Evolutionary conservation across 495 filamentous ascomycete species (phyloP).

Genomic region (Trichoderma asperelloides): DNA sequence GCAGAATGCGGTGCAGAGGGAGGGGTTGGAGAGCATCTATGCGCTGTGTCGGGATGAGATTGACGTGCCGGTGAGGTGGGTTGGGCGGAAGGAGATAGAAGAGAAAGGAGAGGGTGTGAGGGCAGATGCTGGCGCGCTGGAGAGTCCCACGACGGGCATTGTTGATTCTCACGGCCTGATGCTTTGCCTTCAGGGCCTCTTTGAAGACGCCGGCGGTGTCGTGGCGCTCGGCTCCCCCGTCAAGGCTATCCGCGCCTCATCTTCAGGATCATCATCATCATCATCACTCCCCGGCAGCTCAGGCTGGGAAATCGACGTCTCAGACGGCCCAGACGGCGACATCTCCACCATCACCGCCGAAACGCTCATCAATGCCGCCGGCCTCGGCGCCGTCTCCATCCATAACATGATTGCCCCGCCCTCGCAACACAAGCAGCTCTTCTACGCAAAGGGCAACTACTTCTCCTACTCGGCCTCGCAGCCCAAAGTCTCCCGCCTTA

Average conservation of each 20-base stretch:
- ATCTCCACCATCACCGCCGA: slow-evolving; percentile 56
- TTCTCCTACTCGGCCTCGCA: slow-evolving; percentile 66
- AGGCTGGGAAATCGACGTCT: slow-evolving; percentile 36
- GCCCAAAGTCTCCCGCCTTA: slow-evolving; percentile 61
- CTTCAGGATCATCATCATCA: slow-evolving; percentile 32
- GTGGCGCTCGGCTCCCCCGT: slow-evolving; percentile 59
- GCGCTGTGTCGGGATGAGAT: slow-evolving; percentile 51
- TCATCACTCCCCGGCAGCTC: slow-evolving; percentile 37
- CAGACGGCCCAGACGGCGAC: slow-evolving; percentile 34
- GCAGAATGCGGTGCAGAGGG: slow-evolving; percentile 62
- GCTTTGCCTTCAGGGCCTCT: slow-evolving; percentile 62
- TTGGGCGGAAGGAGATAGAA: slow-evolving; percentile 60
- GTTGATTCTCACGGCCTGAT: slow-evolving; percentile 81
- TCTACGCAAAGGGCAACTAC: slow-evolving; percentile 92
- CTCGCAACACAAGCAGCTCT: slow-evolving; percentile 47
- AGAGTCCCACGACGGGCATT: slow-evolving; percentile 80
- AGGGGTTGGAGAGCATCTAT: slow-evolving; percentile 56
- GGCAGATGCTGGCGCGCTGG: slow-evolving; percentile 66
- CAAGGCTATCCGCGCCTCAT: slow-evolving; percentile 44
- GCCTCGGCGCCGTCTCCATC: slow-evolving; percentile 64
- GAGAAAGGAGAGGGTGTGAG: slow-evolving; percentile 36
- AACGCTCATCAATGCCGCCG: slow-evolving; percentile 77
- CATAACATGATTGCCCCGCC: slow-evolving; percentile 73
- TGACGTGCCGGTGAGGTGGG: slow-evolving; percentile 63
- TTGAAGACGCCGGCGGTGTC: slow-evolving; percentile 70